Percentiles rank a stretch among this genome's conserved stretches.
These are phyloP conservation scores for Lecanosticta acicola DNA, from an alignment of 2,329 filamentous ascomycete genomes.

Conservation along the genomic window DNA sequence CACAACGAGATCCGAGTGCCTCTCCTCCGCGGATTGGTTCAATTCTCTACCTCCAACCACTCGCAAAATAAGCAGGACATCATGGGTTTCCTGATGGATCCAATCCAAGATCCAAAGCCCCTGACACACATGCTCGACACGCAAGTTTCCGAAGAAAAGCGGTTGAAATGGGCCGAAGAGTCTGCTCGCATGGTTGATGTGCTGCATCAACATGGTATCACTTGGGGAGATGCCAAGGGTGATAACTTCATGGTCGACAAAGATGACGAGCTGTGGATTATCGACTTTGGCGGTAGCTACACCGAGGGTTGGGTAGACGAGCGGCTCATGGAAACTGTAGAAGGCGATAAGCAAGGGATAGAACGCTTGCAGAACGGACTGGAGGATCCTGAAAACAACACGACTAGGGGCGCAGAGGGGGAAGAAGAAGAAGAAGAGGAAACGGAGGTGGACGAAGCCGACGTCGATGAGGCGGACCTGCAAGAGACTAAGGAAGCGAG, in stretches of 20 bases:
- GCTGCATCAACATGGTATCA: conserved; percentile 33
- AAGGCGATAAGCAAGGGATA: conserved; percentile 32
- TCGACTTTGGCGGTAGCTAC: conserved; percentile 37
- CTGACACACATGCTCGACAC: conserved; percentile 30
- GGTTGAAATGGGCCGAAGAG: conserved; percentile 30
- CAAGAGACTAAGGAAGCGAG: conserved; percentile 1
- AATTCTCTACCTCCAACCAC: conserved; percentile 7
- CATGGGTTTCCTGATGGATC: conserved; percentile 33
- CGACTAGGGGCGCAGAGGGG: conserved; percentile 13
- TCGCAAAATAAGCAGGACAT: conserved; percentile 18
- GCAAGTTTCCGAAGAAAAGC: conserved; percentile 27
- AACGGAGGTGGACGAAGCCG: conserved; percentile 3
- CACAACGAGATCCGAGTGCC: conserved; percentile 29
- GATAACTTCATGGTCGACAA: conserved; percentile 38
- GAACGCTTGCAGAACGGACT: conserved; percentile 28
- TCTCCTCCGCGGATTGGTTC: conserved; percentile 28
- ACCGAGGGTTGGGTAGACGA: conserved; percentile 37
- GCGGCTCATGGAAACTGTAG: conserved; percentile 31
- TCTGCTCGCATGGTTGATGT: conserved; percentile 24
- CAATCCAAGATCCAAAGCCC: conserved; percentile 29
- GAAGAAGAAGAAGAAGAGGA: conserved; percentile 5
- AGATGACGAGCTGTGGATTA: conserved; percentile 35
- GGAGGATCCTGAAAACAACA: conserved; percentile 24
- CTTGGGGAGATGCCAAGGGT: conserved; percentile 39
- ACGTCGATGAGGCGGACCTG: conserved; percentile 6